A percentile compares a stretch with the other conserved stretches of the same genome.
Conservation (phyloP, 352 stramenopile species). For the Elongisporangium anandrum region DNA sequence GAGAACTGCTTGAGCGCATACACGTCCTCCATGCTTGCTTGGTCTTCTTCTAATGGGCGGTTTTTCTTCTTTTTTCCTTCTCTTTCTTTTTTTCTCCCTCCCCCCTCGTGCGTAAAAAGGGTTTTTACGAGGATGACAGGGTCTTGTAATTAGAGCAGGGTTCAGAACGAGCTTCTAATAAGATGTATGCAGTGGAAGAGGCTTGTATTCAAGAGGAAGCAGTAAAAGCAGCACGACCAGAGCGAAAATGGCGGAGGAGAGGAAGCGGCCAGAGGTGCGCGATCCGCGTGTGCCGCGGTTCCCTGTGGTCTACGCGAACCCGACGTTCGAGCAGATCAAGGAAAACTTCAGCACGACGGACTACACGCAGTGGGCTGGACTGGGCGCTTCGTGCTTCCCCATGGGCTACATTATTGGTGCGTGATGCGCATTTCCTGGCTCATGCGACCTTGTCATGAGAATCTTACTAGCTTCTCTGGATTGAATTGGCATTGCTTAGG, state of each 20-base stretch:
- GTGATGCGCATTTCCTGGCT: slow-evolving; percentile 3
- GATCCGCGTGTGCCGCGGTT: slow-evolving; percentile 62
- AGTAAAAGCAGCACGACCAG: background rate
- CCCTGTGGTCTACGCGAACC: slow-evolving; percentile 59
- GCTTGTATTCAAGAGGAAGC: background rate
- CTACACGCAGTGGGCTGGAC: slow-evolving; percentile 29
- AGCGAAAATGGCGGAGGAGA: slow-evolving; percentile 15
- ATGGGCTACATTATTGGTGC: slow-evolving; percentile 70
- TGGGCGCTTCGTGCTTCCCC: slow-evolving; percentile 52
- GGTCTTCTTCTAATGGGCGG: background rate
- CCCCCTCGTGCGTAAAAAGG: slow-evolving; percentile 2
- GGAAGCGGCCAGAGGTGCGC: slow-evolving; percentile 34
- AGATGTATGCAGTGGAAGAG: background rate
- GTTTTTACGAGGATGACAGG: background rate
- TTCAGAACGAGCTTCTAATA: background rate
- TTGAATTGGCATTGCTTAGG: slow-evolving; percentile 18
- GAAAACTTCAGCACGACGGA: slow-evolving; percentile 55
- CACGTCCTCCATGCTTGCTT: slow-evolving; percentile 37
- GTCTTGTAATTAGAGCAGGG: background rate
- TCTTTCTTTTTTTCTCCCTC: slow-evolving; percentile 2
- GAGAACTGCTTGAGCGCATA: slow-evolving; percentile 77
- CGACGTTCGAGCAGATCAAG: slow-evolving; percentile 52
- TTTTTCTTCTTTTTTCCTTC: slow-evolving; percentile 9
- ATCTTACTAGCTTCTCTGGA: background rate
- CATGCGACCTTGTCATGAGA: slow-evolving; percentile 4